Percentiles rank a stretch among this genome's conserved stretches.
phyloP scores from a whole-genome alignment of 805 yeast species.

The Spathaspora sp. region DNA sequence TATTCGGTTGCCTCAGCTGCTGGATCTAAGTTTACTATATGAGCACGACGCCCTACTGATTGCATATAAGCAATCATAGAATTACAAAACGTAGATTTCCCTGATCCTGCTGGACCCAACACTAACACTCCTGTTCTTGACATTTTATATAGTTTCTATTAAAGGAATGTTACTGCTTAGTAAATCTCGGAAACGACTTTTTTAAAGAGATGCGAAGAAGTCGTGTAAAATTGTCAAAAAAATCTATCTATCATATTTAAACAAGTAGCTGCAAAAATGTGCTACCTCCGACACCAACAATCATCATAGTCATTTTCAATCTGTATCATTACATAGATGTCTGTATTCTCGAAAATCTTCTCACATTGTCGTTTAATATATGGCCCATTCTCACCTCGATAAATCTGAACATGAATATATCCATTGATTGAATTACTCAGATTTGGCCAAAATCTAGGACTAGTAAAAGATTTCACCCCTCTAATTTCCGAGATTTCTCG shows the following conservation, averaged over 20 bases:
- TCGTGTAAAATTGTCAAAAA: neutral
- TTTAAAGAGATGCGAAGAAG: neutral
- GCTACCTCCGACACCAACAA: constrained; percentile 60
- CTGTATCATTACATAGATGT: constrained; percentile 60
- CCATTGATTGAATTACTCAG: constrained; percentile 42
- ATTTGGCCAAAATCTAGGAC: constrained; percentile 88
- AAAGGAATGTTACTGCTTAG: neutral
- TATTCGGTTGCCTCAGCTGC: constrained; percentile 93
- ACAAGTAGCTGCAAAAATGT: neutral
- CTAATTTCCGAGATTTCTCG: constrained; percentile 65
- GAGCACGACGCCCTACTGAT: constrained; percentile 87
- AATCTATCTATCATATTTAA: neutral
- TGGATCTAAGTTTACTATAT: constrained; percentile 92
- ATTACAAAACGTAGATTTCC: constrained; percentile 89
- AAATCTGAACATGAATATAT: constrained; percentile 75
- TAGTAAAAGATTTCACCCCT: constrained; percentile 81
- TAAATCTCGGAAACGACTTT: neutral
- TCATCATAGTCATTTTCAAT: constrained; percentile 60
- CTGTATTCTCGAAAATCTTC: constrained; percentile 44
- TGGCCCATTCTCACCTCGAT: constrained; percentile 60
- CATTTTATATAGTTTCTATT: constrained; percentile 41
- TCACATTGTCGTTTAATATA: constrained; percentile 60
- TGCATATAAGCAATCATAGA: constrained; percentile 85
- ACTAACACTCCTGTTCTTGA: constrained; percentile 93
- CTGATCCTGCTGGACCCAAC: constrained; percentile 97